Percentiles rank a stretch among this genome's conserved stretches.
Evolutionary conservation across 2,329 filamentous ascomycete genomes (phyloP).

Genomic region (Volutella citrinella): DNA sequence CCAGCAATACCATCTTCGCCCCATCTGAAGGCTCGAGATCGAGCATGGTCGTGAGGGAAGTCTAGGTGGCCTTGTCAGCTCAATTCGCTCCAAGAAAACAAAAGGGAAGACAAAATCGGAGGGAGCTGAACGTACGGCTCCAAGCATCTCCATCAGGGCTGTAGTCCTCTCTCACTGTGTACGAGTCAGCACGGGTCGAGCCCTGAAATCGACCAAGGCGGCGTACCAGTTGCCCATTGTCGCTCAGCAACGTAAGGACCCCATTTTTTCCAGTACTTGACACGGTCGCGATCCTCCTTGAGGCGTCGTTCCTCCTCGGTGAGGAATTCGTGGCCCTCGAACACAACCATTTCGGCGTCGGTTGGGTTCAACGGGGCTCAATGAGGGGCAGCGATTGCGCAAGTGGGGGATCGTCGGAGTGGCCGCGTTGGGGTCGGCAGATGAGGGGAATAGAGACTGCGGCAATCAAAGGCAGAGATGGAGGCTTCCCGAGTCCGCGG

Average conservation of each 20-base stretch:
- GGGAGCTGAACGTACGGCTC: conserved; percentile 67
- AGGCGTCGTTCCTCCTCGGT: conserved; percentile 89
- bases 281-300: conserved; percentile 76
- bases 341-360: conserved; percentile 97
- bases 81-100: too few relatives aligned
- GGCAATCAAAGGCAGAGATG: too few relatives aligned
- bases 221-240: conserved; percentile 88
- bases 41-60: conserved; percentile 89
- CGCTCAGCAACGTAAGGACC: conserved; percentile 90
- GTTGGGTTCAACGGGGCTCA: conserved; percentile 20
- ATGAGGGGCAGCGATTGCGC: conserved; percentile 12
- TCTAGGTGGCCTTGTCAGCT: conserved; percentile 50
- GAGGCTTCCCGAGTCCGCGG: too few relatives aligned
- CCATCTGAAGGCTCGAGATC: conserved; percentile 88
- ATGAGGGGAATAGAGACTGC: too few relatives aligned
- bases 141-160: conserved; percentile 86
- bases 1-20: conserved; percentile 96
- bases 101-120: too few relatives aligned
- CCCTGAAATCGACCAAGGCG: too few relatives aligned
- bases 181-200: conserved; percentile 26
- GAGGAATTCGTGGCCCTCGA: conserved; percentile 83
- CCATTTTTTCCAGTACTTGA: conserved; percentile 98
- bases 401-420: conserved; percentile 13
- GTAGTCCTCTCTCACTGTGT: conserved; percentile 81
- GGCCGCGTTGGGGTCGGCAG: too few relatives aligned